Percentiles rank a stretch among this genome's conserved stretches.
phyloP scores from a whole-genome alignment of 495 filamentous ascomycete species.

The Talaromyces wortmannii region DNA sequence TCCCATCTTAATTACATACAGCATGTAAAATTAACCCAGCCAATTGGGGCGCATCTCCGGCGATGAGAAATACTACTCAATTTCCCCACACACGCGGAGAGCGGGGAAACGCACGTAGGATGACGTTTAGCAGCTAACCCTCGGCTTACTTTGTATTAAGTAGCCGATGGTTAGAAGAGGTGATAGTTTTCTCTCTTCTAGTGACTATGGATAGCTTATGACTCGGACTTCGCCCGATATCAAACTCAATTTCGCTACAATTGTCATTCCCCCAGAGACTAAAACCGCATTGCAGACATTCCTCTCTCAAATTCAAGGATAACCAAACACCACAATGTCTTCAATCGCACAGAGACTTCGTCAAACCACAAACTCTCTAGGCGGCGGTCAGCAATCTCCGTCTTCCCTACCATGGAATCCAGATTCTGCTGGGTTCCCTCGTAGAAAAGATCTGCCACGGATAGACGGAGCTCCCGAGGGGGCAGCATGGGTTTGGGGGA shows the following conservation, averaged over 20 bases:
- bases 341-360: not conserved
- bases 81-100: not conserved
- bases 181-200: too few relatives aligned
- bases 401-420: slow-evolving; percentile 45
- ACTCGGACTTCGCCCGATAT: too few relatives aligned
- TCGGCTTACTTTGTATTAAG: too few relatives aligned
- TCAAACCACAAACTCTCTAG: not conserved
- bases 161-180: too few relatives aligned
- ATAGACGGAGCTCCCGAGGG: slow-evolving; percentile 33
- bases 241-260: too few relatives aligned
- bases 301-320: too few relatives aligned
- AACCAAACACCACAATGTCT: not conserved
- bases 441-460: slow-evolving; percentile 42
- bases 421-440: slow-evolving; percentile 42
- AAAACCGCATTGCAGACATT: too few relatives aligned
- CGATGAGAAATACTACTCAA: too few relatives aligned
- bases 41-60: not conserved
- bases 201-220: too few relatives aligned
- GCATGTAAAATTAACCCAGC: not conserved
- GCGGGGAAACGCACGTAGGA: not conserved
- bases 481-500: slow-evolving; percentile 61
- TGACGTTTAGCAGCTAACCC: too few relatives aligned
- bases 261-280: too few relatives aligned
- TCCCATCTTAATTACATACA: too few relatives aligned
- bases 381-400: not conserved